Percentiles rank a stretch among this genome's conserved stretches.
phyloP scores from a whole-genome alignment of 2,329 filamentous ascomycete species.

The Plenodomus tracheiphilus region DNA sequence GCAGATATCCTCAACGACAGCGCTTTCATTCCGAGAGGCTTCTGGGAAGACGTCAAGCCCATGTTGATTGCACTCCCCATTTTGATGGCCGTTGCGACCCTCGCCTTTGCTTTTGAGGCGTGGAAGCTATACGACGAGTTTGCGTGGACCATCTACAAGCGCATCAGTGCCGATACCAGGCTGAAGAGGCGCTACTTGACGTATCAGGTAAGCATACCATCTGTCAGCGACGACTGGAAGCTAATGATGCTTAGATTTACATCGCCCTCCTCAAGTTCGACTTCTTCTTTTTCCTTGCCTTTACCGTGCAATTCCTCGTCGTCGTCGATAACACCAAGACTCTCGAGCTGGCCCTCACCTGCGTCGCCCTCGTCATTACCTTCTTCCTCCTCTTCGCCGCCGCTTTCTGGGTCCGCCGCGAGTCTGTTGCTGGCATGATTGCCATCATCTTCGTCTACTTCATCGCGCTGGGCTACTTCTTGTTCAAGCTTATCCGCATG shows the following conservation, averaged over 20 bases:
- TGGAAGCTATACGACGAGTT: slow-evolving; percentile 99
- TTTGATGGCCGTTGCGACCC: slow-evolving; percentile 75
- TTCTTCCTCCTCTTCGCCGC: slow-evolving; percentile 85
- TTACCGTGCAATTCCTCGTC: slow-evolving; percentile 96
- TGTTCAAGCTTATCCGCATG: slow-evolving; percentile 98
- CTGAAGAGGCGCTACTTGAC: slow-evolving; percentile 97
- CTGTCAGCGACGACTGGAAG: neutral
- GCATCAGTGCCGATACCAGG: slow-evolving; percentile 93
- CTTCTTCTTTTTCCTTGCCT: slow-evolving; percentile 99
- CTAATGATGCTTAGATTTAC: slow-evolving; percentile 70
- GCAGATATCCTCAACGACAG: slow-evolving; percentile 57
- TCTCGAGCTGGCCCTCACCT: slow-evolving; percentile 81
- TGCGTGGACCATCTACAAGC: slow-evolving; percentile 99
- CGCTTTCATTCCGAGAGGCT: slow-evolving; percentile 53
- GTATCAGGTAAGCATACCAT: slow-evolving; percentile 74
- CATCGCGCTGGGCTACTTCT: slow-evolving; percentile 88
- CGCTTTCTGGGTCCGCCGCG: slow-evolving; percentile 80
- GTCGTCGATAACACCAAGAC: slow-evolving; percentile 72
- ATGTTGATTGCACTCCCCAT: slow-evolving; percentile 84
- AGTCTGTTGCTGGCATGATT: slow-evolving; percentile 78
- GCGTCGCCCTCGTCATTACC: slow-evolving; percentile 87
- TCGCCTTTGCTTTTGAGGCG: slow-evolving; percentile 74
- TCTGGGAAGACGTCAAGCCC: slow-evolving; percentile 73
- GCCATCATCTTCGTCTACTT: slow-evolving; percentile 82
- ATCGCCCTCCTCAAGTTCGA: slow-evolving; percentile 98